A percentile compares a stretch with the other conserved stretches of the same genome.
Evolutionary conservation across 1,284 basidiomycete species (phyloP).

Genomic region (Heterobasidion annosum): DNA sequence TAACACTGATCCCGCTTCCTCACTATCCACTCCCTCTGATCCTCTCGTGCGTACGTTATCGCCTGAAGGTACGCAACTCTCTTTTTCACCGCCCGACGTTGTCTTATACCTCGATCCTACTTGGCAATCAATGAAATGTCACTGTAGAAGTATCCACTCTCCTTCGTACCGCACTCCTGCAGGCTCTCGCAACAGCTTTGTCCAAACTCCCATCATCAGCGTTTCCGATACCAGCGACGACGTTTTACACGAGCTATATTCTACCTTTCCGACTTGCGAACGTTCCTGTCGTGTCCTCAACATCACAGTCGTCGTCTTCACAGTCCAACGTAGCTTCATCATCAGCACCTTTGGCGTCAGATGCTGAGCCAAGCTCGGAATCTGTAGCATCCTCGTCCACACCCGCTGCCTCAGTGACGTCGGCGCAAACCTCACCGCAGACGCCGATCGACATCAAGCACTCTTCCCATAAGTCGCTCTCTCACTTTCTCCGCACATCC

Average conservation of each 20-base stretch:
- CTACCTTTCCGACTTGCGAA: constrained; percentile 56
- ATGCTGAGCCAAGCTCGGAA: too few relatives aligned
- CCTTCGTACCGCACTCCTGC: constrained; percentile 63
- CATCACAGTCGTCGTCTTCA: not conserved
- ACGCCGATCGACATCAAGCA: constrained; percentile 51
- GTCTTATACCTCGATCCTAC: not conserved
- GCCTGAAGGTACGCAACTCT: constrained; percentile 9
- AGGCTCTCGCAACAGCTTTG: constrained; percentile 47
- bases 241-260: constrained; percentile 70
- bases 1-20: not conserved
- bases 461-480: constrained; percentile 72
- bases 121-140: not conserved
- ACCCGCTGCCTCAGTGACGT: constrained; percentile 13
- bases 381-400: too few relatives aligned
- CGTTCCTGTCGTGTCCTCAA: not conserved
- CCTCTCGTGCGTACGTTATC: constrained; percentile 3
- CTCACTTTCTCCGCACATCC: constrained; percentile 66
- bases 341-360: not conserved
- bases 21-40: not conserved
- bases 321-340: not conserved
- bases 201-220: constrained; percentile 36
- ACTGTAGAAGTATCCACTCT: constrained; percentile 52
- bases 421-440: constrained; percentile 8
- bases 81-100: not conserved
- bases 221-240: constrained; percentile 72